Conservation (phyloP, 1,284 basidiomycete genomes). For the Fistulinella staudtii region DNA sequence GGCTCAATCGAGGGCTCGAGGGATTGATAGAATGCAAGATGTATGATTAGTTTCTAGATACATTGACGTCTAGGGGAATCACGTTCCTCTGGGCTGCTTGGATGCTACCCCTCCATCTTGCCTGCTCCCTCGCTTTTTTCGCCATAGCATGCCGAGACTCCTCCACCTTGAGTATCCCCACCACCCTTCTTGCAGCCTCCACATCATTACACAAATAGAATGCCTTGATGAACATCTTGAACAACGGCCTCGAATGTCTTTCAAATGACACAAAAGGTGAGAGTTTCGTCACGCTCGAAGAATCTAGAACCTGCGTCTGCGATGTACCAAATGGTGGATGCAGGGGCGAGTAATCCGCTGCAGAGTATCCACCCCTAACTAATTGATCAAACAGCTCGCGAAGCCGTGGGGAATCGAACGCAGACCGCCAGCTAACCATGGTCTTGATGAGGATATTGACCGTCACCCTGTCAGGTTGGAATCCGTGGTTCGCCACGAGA, state of each 20-base stretch:
- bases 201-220: conserved; percentile 53
- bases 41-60: too few relatives aligned
- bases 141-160: conserved; percentile 14
- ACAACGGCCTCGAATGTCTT: conserved; percentile 58
- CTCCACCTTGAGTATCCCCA: conserved; percentile 53
- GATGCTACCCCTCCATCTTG: conserved; percentile 19
- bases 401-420: conserved; percentile 40
- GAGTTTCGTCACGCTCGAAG: conserved; percentile 34
- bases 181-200: conserved; percentile 47
- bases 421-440: conserved; percentile 45
- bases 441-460: conserved; percentile 60
- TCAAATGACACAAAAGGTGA: conserved; percentile 44
- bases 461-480: conserved; percentile 59
- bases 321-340: conserved; percentile 44
- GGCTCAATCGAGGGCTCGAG: too few relatives aligned
- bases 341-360: conserved; percentile 22
- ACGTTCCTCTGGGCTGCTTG: conserved; percentile 8
- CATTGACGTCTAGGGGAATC: conserved; percentile 1
- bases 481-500: conserved; percentile 40
- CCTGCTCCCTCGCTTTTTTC: conserved; percentile 17
- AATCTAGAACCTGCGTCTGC: conserved; percentile 9
- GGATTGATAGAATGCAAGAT: too few relatives aligned
- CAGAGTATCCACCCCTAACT: conserved; percentile 54
- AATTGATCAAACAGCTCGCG: conserved; percentile 59
- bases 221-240: conserved; percentile 67